A percentile compares a stretch with the other conserved stretches of the same genome.
Conservation (phyloP, 768 basidiomycete genomes). For the Termitomyces bulborhizus region DNA sequence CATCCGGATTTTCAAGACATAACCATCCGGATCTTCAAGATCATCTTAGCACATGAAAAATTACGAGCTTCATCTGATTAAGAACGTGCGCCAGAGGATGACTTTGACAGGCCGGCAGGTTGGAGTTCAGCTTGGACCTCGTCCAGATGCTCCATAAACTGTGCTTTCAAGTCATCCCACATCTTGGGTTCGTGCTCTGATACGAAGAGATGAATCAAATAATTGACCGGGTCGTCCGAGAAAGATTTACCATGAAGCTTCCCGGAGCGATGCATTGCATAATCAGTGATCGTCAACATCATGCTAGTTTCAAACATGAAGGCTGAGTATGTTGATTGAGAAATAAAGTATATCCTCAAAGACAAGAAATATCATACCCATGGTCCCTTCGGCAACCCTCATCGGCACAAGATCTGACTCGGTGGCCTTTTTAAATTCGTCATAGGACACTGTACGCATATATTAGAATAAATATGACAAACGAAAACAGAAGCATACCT, state of each 20-base stretch:
- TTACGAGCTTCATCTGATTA: neutral
- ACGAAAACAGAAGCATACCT: conserved; percentile 25
- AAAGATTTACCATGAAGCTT: conserved; percentile 46
- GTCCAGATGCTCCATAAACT: conserved; percentile 53
- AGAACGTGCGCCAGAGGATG: neutral
- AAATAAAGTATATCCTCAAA: neutral
- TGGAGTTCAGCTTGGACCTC: conserved; percentile 46
- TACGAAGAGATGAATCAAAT: neutral
- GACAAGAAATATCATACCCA: conserved; percentile 29
- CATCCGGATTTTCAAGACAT: too few species aligned
- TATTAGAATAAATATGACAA: neutral
- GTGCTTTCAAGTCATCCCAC: conserved; percentile 56
- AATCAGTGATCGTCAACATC: conserved; percentile 60
- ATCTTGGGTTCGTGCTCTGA: conserved; percentile 35
- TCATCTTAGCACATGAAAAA: neutral
- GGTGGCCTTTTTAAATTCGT: conserved; percentile 52
- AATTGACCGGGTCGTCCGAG: neutral
- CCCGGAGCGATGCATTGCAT: conserved; percentile 51
- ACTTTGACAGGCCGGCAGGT: conserved; percentile 27
- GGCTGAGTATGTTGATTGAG: conserved; percentile 21
- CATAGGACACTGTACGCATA: conserved; percentile 41
- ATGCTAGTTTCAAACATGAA: conserved; percentile 64
- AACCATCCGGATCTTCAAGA: too few species aligned
- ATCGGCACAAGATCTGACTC: conserved; percentile 45
- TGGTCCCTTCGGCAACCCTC: conserved; percentile 46